Conservation (phyloP, 2,329 filamentous ascomycete genomes). For the Grosmannia serpens region DNA sequence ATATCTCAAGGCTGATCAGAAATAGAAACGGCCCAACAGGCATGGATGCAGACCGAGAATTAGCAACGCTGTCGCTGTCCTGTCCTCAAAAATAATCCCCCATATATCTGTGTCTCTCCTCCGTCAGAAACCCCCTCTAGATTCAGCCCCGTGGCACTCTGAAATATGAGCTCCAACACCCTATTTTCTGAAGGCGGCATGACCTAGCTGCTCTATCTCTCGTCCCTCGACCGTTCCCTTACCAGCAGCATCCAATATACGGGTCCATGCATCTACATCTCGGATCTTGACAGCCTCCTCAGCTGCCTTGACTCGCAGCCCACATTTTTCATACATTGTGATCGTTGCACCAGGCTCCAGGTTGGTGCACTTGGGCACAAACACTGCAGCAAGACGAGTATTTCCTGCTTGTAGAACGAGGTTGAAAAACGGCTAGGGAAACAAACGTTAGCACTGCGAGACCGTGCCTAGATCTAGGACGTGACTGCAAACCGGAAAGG, state of each 20-base stretch:
- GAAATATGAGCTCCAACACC: neutral
- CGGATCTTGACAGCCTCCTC: conserved; percentile 81
- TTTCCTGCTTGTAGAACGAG: conserved; percentile 83
- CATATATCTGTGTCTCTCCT: too few relatives aligned
- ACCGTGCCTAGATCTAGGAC: neutral
- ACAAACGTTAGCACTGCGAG: neutral
- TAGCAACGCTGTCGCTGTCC: too few relatives aligned
- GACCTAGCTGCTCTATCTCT: conserved; percentile 73
- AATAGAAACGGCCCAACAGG: too few relatives aligned
- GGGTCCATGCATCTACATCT: conserved; percentile 63
- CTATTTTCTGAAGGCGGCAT: conserved; percentile 43
- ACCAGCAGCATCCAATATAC: conserved; percentile 62
- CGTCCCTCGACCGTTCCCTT: conserved; percentile 52
- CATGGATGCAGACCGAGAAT: too few relatives aligned
- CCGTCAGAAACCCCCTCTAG: too few relatives aligned
- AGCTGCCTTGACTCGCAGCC: conserved; percentile 75
- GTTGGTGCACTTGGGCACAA: conserved; percentile 76
- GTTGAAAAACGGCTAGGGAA: conserved; percentile 71
- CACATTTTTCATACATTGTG: conserved; percentile 94
- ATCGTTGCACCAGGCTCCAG: conserved; percentile 59
- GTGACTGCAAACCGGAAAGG: neutral
- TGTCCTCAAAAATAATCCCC: neutral
- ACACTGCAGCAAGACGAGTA: conserved; percentile 68
- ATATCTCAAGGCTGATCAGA: too few relatives aligned
- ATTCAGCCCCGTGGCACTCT: neutral